A percentile compares a stretch with the other conserved stretches of the same genome.
Evolutionary conservation across 345 rosid species (phyloP).

Genomic region (Populus alba): DNA sequence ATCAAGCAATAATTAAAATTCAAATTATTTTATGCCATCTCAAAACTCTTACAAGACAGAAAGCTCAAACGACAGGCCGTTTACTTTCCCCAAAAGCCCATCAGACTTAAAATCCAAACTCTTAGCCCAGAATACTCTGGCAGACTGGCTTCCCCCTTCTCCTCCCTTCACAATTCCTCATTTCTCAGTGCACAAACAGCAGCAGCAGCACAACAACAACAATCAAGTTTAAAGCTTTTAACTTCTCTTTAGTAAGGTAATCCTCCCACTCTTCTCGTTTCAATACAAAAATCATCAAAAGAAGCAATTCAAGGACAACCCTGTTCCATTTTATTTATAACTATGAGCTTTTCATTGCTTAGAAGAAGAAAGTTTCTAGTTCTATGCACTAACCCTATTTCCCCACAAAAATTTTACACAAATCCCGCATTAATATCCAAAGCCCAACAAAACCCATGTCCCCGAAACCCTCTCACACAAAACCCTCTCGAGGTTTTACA

Average conservation of each 20-base stretch:
- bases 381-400: background rate
- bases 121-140: background rate
- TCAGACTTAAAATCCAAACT: background rate
- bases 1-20: too few species aligned
- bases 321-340: background rate
- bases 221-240: background rate
- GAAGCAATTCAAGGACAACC: background rate
- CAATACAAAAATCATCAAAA: background rate
- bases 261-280: background rate
- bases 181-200: background rate
- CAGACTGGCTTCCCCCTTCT: background rate
- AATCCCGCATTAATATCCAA: background rate
- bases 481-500: conserved; percentile 7
- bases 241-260: background rate
- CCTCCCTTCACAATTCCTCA: background rate
- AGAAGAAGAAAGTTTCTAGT: conserved; percentile 15
- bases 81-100: background rate
- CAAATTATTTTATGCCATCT: background rate
- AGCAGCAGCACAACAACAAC: background rate
- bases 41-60: background rate
- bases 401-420: background rate
- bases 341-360: conserved; percentile 23
- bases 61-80: background rate
- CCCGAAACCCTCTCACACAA: conserved; percentile 14
- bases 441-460: conserved; percentile 12